phyloP scores from a whole-genome alignment of 2,329 filamentous ascomycete species.

The Neofusicoccum parvum region DNA sequence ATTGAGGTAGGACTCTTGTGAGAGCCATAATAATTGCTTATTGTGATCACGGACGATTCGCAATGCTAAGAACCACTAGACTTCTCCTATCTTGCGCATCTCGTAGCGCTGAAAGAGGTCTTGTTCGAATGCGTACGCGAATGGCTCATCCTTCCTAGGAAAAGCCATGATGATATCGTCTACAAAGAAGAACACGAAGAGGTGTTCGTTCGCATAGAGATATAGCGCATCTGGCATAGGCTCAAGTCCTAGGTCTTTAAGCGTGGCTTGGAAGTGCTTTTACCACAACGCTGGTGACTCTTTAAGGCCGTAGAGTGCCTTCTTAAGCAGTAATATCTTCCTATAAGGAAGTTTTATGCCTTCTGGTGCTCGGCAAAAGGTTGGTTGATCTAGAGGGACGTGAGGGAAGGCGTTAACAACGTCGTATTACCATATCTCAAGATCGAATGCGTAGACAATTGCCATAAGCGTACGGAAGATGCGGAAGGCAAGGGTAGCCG shows the following conservation, averaged over 20 bases:
- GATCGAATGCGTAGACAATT: conserved; percentile 27
- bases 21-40: conserved; percentile 18
- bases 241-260: conserved; percentile 23
- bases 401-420: conserved; percentile 30
- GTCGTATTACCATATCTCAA: conserved; percentile 27
- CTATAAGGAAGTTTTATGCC: conserved; percentile 18
- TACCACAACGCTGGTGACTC: conserved; percentile 28
- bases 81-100: conserved; percentile 17
- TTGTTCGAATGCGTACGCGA: conserved; percentile 8
- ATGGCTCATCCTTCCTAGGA: conserved; percentile 2
- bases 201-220: conserved; percentile 21
- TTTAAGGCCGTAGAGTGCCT: conserved; percentile 29
- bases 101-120: conserved; percentile 21
- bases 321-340: conserved; percentile 22
- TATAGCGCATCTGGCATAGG: conserved; percentile 22
- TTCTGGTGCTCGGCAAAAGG: conserved; percentile 25
- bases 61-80: conserved; percentile 24
- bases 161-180: neutral
- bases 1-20: conserved; percentile 12
- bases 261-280: conserved; percentile 23
- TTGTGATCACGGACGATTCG: conserved; percentile 20
- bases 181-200: conserved; percentile 24
- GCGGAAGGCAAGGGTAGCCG: conserved; percentile 22
- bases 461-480: conserved; percentile 28
- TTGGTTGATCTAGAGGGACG: conserved; percentile 17